Conservation (phyloP, 345 rosid species). For the sweet orange (Citrus sinensis) region DVS_A1.0 CM039164.1:10404001-10404500, state of each 20-base stretch:
- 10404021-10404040: constrained; percentile 22
- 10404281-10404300: constrained; percentile 15
- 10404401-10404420: constrained; percentile 28
- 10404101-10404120: constrained; percentile 42
- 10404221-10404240: constrained; percentile 27
- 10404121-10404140: constrained; percentile 47
- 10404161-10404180: constrained; percentile 19
- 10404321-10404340: not conserved
- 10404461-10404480: constrained; percentile 57
- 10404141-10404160: constrained; percentile 39
- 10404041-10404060: constrained; percentile 33
- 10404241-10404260: constrained; percentile 24
- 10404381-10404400: not conserved
- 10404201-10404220: constrained; percentile 28
- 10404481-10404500: constrained; percentile 59
- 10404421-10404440: constrained; percentile 24
- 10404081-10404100: constrained; percentile 33
- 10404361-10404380: not conserved
- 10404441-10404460: constrained; percentile 54
- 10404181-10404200: constrained; percentile 28
- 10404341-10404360: not conserved
- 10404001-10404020: constrained; percentile 36
- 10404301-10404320: not conserved
- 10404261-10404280: constrained; percentile 44
- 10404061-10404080: constrained; percentile 35